Percentiles rank a stretch among this genome's conserved stretches.
Conservation (phyloP, 2,329 filamentous ascomycete genomes). For the Aspergillus sergii region DNA sequence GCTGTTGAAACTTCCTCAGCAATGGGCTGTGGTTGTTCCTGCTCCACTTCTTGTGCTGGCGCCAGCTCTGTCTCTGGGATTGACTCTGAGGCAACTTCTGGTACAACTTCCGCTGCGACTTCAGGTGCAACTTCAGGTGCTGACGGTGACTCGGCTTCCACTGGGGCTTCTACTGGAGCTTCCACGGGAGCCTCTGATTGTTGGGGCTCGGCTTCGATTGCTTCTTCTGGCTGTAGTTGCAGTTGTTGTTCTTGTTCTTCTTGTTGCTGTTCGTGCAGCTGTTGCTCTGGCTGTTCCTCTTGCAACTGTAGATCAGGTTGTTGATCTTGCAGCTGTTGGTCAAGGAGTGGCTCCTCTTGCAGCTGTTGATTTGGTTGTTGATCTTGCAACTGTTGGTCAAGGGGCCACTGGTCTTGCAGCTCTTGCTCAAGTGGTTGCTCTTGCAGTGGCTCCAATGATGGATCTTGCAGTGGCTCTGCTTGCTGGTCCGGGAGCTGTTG, state of each 20-base stretch:
- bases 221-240: constrained; percentile 7
- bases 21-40: constrained; percentile 23
- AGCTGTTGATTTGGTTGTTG: constrained; percentile 9
- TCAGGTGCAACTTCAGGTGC: constrained; percentile 1
- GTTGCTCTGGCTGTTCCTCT: constrained; percentile 11
- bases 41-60: constrained; percentile 17
- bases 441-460: not conserved
- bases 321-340: not conserved
- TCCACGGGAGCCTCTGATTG: constrained; percentile 7
- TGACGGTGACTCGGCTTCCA: constrained; percentile 5
- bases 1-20: constrained; percentile 18
- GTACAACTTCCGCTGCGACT: not conserved
- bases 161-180: not conserved
- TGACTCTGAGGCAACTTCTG: constrained; percentile 9
- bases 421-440: not conserved
- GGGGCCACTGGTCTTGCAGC: constrained; percentile 5
- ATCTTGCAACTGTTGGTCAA: constrained; percentile 10
- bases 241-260: constrained; percentile 12
- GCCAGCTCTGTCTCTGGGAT: constrained; percentile 12
- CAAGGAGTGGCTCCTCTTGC: not conserved
- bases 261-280: constrained; percentile 1
- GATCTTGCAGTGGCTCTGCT: not conserved
- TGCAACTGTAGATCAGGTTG: not conserved
- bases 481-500: not conserved
- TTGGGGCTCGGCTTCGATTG: constrained; percentile 9